Base-by-base conservation (phyloP, 2,329 filamentous ascomycete species). In the Purpureocillium takamizusanense region DNA sequence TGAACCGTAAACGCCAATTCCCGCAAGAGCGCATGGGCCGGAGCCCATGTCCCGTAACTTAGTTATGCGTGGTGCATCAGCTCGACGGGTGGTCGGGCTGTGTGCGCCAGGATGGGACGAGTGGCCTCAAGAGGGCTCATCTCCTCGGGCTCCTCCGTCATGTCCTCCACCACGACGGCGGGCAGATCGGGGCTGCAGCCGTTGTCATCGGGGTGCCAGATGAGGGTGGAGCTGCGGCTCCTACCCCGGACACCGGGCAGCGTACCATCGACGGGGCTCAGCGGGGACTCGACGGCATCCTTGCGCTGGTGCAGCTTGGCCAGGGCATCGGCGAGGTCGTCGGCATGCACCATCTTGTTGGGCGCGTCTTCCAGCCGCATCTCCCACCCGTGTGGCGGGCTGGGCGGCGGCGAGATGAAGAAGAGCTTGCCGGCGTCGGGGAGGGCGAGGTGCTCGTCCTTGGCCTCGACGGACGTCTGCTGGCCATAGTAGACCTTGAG, bases 391-490 rank as follows among this genome's bases (percentile, higher is more conserved):
- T 81, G 77, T 3, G 80, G 80, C 31, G 80, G 79, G 41, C 70
- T 77, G 5, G 80, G 79, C 8, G 80, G 80, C 21, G 80, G 80
- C 36, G 75, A 80, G 59, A 84, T 83, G 65, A 84, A 83, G 67
- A 83, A 83, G 38, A 82, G 70, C 65, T 82, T 83, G 53, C 78
- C 79, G 37, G 77, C 76, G 46, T 83, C 79, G 40, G 80, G 78
- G 1, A 83, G 71, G n/a, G 73, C 70, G 9, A 83, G 67, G 51
- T 80, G 77, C 49, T 73, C 68, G 50, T 78, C 69, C 42, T 65
- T 59, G 41, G 61, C 56, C 49, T 74, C 62, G 38, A 80, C 59
- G n/a, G 72, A 67, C 0, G 78, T 83, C 35, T 67, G 62, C 52
- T 77, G 70, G 50, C 80, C 79, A 49, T 81, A 83, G 65, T 81